phyloP scores from a whole-genome alignment of 257 asterid species.

The Scutellaria minor region DNA sequence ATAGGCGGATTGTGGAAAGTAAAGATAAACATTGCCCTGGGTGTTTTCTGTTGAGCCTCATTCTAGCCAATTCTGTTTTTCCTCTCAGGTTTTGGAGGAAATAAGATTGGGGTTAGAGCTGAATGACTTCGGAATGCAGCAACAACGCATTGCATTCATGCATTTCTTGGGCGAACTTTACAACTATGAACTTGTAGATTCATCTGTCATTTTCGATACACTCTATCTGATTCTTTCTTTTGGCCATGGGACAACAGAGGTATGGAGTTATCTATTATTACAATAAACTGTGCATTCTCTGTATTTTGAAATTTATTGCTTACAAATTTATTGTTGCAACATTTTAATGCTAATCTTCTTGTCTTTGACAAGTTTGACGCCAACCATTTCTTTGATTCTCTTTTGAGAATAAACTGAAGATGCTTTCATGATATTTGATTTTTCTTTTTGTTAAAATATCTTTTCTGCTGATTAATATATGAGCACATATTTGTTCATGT shows the following conservation, averaged over 20 bases:
- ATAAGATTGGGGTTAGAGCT: conserved; percentile 85
- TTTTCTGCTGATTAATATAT: conserved; percentile 10
- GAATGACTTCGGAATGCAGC: conserved; percentile 97
- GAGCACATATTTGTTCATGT: conserved; percentile 4
- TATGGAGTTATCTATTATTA: conserved; percentile 37
- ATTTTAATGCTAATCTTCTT: conserved; percentile 23
- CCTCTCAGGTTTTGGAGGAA: conserved; percentile 90
- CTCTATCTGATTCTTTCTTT: conserved; percentile 77
- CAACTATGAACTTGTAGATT: conserved; percentile 95
- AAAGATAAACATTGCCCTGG: not conserved
- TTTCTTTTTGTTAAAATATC: not conserved
- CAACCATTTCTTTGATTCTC: conserved; percentile 23
- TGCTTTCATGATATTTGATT: conserved; percentile 10
- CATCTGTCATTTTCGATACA: conserved; percentile 92
- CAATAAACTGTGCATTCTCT: not conserved
- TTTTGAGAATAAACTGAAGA: conserved; percentile 30
- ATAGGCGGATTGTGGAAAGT: conserved; percentile 24
- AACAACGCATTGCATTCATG: conserved; percentile 85
- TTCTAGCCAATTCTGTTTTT: conserved; percentile 32
- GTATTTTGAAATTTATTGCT: not conserved
- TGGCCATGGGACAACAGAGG: conserved; percentile 96
- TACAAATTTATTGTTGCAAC: conserved; percentile 1
- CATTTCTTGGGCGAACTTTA: conserved; percentile 96
- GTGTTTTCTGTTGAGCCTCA: conserved; percentile 22
- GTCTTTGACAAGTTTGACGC: conserved; percentile 14